Base-by-base conservation (phyloP, 1,284 basidiomycete species). In the Moesziomyces parantarcticus region DNA sequence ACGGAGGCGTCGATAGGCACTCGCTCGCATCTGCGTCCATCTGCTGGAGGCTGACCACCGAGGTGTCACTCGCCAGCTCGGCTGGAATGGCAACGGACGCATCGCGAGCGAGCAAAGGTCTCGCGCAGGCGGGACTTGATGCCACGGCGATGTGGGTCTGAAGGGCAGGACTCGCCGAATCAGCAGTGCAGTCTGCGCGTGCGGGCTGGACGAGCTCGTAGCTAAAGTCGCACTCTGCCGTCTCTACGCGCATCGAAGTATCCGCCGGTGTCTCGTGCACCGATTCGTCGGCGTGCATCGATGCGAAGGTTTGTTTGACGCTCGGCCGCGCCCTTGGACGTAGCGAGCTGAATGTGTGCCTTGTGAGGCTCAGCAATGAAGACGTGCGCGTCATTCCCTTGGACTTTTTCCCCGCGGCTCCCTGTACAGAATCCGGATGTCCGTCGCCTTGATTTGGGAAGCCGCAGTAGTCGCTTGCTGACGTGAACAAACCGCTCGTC, bases 281-380 rank as follows among this genome's bases (percentile, higher is more conserved):
- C 18, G 21, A 34, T 2, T 22, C 40, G 1, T 58, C 62, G 4
- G 51, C 48, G 2, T 39, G 22, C n/a, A 25, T 22, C 5, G 29
- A 21, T 1, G 44, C 53, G 29, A 60, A 60, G 5, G 46, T 20
- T 5, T 40, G 39, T 20, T 40, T 49, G 18, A 49, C 50, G 18
- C 22, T 26, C n/a, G 51, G 51, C 6, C 41, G 36, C 20, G 57
- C 36, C 34, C 39, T 53, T 5, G 39, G 50, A 21, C 68, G 54
- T 6, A 51, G 23, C 8, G 61, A 61, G 21, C 51, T 43, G 21
- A 71, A 42, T 1, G 57, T 50, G 2, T 54, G 23, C 29, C 57
- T 61, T 3, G 68, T 53, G 10, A 65, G 44, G 39, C 48, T 65
- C 36, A 71, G 62, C 50, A 71, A 25, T 6, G 68, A 71, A 2